Evolutionary conservation across 805 yeast species (phyloP).

Genomic region (Blastobotrys attinorum): DNA sequence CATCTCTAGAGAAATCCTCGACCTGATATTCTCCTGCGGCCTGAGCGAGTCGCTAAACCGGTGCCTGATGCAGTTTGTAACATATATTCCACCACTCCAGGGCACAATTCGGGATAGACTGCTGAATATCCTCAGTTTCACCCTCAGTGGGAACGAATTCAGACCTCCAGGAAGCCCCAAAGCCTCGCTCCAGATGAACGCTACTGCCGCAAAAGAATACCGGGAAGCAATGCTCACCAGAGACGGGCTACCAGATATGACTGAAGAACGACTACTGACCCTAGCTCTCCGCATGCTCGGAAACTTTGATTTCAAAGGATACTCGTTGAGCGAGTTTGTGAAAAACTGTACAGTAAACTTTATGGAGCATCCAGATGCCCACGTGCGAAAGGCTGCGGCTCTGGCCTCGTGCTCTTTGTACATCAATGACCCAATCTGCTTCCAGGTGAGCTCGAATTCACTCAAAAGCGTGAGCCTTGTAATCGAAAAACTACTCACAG

Average conservation of each 20-base stretch:
- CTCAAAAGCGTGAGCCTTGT: slow-evolving; percentile 79
- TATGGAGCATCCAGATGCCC: slow-evolving; percentile 69
- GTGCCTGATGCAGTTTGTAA: slow-evolving; percentile 58
- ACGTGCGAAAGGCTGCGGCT: slow-evolving; percentile 78
- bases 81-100: slow-evolving; percentile 72
- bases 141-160: slow-evolving; percentile 73
- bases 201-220: slow-evolving; percentile 64
- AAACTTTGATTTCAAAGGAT: slow-evolving; percentile 64
- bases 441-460: slow-evolving; percentile 74
- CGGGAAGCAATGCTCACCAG: slow-evolving; percentile 64
- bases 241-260: slow-evolving; percentile 50
- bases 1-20: slow-evolving; percentile 71
- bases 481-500: slow-evolving; percentile 65
- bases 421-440: slow-evolving; percentile 72
- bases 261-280: slow-evolving; percentile 47
- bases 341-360: slow-evolving; percentile 77
- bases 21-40: slow-evolving; percentile 72
- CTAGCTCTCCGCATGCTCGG: slow-evolving; percentile 75
- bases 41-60: slow-evolving; percentile 76
- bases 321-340: slow-evolving; percentile 80
- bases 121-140: slow-evolving; percentile 61
- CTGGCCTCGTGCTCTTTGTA: slow-evolving; percentile 73
- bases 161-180: slow-evolving; percentile 81
- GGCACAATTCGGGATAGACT: slow-evolving; percentile 63
- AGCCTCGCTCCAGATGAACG: slow-evolving; percentile 42